These are phyloP conservation scores for Ophiostoma triangulosporum DNA, from an alignment of 2,329 filamentous ascomycete species.

Conservation along the genomic window DNA sequence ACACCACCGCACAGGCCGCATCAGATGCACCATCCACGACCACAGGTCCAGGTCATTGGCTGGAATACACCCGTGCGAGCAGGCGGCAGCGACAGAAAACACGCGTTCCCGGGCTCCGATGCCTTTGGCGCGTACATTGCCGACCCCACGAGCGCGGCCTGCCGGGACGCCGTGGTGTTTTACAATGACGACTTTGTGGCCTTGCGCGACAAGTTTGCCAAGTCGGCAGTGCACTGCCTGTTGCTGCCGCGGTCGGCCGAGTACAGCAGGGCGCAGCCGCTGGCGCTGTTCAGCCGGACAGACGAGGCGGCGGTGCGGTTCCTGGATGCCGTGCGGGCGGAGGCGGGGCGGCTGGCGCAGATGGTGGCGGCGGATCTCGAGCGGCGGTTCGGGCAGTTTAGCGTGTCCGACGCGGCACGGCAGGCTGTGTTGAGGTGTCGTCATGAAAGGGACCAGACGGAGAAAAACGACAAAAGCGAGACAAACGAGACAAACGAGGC, in stretches of 20 bases:
- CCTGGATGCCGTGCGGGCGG: slow-evolving; percentile 45
- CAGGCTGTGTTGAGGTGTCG: slow-evolving; percentile 52
- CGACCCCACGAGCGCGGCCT: slow-evolving; percentile 29
- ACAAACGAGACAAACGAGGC: slow-evolving; percentile 39
- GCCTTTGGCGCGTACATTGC: slow-evolving; percentile 54
- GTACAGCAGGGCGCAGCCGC: slow-evolving; percentile 55
- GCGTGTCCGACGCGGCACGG: slow-evolving; percentile 47
- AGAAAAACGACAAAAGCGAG: slow-evolving; percentile 44
- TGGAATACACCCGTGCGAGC: not conserved
- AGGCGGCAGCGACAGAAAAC: not conserved
- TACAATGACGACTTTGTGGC: slow-evolving; percentile 56
- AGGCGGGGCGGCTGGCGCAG: slow-evolving; percentile 45
- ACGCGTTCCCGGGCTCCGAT: slow-evolving; percentile 21
- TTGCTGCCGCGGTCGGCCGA: slow-evolving; percentile 61
- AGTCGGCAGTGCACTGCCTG: slow-evolving; percentile 71
- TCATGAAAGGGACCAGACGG: slow-evolving; percentile 47
- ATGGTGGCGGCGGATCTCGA: slow-evolving; percentile 65
- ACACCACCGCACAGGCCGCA: not conserved
- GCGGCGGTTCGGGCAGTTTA: slow-evolving; percentile 50
- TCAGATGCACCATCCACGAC: not conserved
- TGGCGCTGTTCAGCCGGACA: slow-evolving; percentile 47
- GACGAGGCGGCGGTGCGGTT: slow-evolving; percentile 41
- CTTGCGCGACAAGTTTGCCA: slow-evolving; percentile 76
- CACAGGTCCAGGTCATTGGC: not conserved
- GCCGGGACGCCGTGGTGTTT: slow-evolving; percentile 43